A percentile compares a stretch with the other conserved stretches of the same genome.
Evolutionary conservation across 331 rosid genomes (phyloP).

Genomic region (Prunus yedoensis): DNA sequence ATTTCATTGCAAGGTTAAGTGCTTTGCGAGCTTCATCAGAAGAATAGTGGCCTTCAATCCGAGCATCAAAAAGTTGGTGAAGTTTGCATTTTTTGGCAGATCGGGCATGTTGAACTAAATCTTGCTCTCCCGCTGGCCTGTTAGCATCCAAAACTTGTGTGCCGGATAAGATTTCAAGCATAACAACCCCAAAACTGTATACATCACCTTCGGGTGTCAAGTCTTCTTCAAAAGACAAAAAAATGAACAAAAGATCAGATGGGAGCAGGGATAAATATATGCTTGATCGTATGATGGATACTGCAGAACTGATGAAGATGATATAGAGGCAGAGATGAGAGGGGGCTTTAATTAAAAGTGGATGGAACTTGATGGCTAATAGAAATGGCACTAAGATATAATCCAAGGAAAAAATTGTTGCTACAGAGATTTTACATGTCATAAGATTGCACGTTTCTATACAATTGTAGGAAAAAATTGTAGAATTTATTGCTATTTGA

Average conservation of each 20-base stretch:
- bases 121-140: slow-evolving; percentile 75
- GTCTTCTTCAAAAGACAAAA: slow-evolving; percentile 50
- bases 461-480: too few relatives aligned
- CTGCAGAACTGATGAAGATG: too few relatives aligned
- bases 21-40: slow-evolving; percentile 54
- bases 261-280: not conserved
- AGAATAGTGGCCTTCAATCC: slow-evolving; percentile 72
- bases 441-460: too few relatives aligned
- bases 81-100: slow-evolving; percentile 72
- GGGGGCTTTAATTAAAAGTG: too few relatives aligned
- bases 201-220: slow-evolving; percentile 81
- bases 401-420: too few relatives aligned
- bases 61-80: slow-evolving; percentile 69
- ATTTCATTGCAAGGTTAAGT: slow-evolving; percentile 58
- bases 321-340: too few relatives aligned
- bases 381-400: too few relatives aligned
- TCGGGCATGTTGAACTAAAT: slow-evolving; percentile 78
- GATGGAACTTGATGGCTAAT: too few relatives aligned
- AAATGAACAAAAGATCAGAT: slow-evolving; percentile 18
- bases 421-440: too few relatives aligned
- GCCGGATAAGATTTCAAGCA: slow-evolving; percentile 76
- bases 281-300: too few relatives aligned
- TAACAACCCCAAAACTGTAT: slow-evolving; percentile 91
- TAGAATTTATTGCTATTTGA: too few relatives aligned
- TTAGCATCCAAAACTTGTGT: slow-evolving; percentile 74